Percentiles rank a stretch among this genome's conserved stretches.
Conservation (phyloP, 139 green algal genomes). For the Closterium sp. region DNA sequence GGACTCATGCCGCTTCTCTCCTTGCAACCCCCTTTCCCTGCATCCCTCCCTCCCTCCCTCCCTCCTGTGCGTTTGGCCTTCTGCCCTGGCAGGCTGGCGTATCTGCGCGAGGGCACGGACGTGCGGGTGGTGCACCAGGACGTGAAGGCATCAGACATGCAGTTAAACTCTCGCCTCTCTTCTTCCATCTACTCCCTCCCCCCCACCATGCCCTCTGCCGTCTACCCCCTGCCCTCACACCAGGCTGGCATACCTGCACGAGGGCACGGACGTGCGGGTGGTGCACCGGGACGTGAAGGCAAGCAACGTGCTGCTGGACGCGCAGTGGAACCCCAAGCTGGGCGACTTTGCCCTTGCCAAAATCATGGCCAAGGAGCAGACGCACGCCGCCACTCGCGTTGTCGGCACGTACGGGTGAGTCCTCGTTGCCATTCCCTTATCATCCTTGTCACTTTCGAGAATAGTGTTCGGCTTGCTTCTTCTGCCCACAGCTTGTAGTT, state of each 20-base stretch:
- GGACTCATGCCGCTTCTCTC: no score
- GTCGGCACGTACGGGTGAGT: constrained; percentile 39
- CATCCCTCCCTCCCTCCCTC: no score
- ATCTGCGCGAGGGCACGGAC: not conserved
- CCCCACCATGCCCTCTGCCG: no score
- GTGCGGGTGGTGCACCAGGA: not conserved
- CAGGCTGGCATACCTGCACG: constrained; percentile 43
- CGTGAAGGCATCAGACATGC: not conserved
- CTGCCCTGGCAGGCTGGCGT: not conserved
- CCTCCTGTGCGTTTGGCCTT: no score
- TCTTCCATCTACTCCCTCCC: no score
- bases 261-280: constrained; percentile 21
- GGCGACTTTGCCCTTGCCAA: constrained; percentile 40
- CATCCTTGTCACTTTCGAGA: no score
- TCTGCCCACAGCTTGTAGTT: not conserved
- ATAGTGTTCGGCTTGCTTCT: not conserved
- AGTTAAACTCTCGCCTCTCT: not conserved
- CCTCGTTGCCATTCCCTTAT: no score
- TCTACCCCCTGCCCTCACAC: no score
- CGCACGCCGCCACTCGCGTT: constrained; percentile 31
- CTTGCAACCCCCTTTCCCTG: no score
- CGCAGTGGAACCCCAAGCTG: constrained; percentile 35
- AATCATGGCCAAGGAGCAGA: constrained; percentile 20
- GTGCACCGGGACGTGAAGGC: constrained; percentile 47
- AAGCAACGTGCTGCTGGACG: constrained; percentile 37